These are phyloP conservation scores for Apostasia ramifera DNA, from an alignment of 106 monocot genomes.

Conservation along the genomic window DNA sequence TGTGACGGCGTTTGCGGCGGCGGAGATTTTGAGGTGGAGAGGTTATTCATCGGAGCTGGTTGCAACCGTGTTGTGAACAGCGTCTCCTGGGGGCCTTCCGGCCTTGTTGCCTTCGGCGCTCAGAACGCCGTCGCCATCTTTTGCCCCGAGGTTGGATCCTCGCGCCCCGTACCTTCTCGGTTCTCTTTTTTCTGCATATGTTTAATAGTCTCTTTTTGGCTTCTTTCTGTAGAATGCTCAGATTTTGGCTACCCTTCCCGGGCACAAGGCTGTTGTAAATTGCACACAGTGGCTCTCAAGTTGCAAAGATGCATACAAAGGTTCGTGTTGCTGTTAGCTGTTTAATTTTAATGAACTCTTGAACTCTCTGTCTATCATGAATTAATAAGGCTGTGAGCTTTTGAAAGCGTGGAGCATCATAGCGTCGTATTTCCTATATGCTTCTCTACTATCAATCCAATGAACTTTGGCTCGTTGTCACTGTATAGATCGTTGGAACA, in stretches of 20 bases:
- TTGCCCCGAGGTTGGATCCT: constrained; percentile 46
- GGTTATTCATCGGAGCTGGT: constrained; percentile 76
- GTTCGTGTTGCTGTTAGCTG: constrained; percentile 19
- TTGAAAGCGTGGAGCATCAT: too few relatives aligned
- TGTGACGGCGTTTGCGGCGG: constrained; percentile 5
- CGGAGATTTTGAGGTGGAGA: constrained; percentile 30
- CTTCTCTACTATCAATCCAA: too few relatives aligned
- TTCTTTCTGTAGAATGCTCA: constrained; percentile 56
- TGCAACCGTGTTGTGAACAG: constrained; percentile 95
- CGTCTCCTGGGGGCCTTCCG: constrained; percentile 88
- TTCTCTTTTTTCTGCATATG: neutral
- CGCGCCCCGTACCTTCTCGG: neutral
- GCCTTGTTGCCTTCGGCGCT: constrained; percentile 79
- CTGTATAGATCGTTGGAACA: too few relatives aligned
- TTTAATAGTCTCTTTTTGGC: neutral
- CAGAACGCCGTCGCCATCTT: constrained; percentile 94
- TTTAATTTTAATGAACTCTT: too few relatives aligned
- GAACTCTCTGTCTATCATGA: too few relatives aligned
- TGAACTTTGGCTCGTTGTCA: too few relatives aligned
- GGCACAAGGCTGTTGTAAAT: constrained; percentile 80
- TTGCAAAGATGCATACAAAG: constrained; percentile 62
- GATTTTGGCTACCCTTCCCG: constrained; percentile 81
- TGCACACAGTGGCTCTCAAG: constrained; percentile 87
- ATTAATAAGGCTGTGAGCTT: too few relatives aligned
- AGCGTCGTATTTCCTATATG: too few relatives aligned